phyloP scores from a whole-genome alignment of 495 filamentous ascomycete genomes.

The Parathielavia hyrcaniae region DNA sequence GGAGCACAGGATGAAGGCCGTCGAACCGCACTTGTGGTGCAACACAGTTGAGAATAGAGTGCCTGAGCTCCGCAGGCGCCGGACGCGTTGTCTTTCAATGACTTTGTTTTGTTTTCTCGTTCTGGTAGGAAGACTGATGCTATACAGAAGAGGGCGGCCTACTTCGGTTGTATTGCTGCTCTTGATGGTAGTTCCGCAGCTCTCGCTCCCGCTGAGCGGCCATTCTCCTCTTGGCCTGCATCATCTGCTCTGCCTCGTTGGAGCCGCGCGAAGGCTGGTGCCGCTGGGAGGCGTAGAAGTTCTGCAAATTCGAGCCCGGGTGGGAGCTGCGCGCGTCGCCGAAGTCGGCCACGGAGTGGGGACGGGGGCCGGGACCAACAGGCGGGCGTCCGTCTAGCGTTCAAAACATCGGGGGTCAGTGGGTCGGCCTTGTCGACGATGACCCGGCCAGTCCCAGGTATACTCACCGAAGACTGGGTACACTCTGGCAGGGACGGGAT shows the following conservation, averaged over 20 bases:
- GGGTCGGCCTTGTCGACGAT: conserved; percentile 17
- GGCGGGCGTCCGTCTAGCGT: conserved; percentile 39
- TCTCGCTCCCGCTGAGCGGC: conserved; percentile 98
- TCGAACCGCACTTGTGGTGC: conserved; percentile 40
- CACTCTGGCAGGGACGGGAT: conserved; percentile 53
- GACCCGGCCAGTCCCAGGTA: conserved; percentile 30
- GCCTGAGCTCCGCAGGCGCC: conserved; percentile 24
- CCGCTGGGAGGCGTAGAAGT: conserved; percentile 88
- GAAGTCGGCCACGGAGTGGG: conserved; percentile 85
- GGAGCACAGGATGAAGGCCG: conserved; percentile 36
- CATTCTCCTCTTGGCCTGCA: conserved; percentile 98
- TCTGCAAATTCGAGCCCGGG: conserved; percentile 76
- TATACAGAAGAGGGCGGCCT: conserved; percentile 59
- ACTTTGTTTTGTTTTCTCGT: conserved; percentile 35
- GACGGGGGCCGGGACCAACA: conserved; percentile 49
- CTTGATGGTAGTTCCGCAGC: conserved; percentile 98
- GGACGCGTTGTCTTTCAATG: conserved; percentile 31
- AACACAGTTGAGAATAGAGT: conserved; percentile 27
- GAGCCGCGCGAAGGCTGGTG: conserved; percentile 76
- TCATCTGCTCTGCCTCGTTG: conserved; percentile 95
- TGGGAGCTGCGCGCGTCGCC: conserved; percentile 58
- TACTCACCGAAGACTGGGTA: conserved; percentile 52
- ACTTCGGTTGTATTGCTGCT: conserved; percentile 99
- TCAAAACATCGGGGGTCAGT: conserved; percentile 24
- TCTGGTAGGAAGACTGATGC: conserved; percentile 50